Conservation (phyloP, 78 protist genomes). For the Dictyostelium firmibasis region DNA sequence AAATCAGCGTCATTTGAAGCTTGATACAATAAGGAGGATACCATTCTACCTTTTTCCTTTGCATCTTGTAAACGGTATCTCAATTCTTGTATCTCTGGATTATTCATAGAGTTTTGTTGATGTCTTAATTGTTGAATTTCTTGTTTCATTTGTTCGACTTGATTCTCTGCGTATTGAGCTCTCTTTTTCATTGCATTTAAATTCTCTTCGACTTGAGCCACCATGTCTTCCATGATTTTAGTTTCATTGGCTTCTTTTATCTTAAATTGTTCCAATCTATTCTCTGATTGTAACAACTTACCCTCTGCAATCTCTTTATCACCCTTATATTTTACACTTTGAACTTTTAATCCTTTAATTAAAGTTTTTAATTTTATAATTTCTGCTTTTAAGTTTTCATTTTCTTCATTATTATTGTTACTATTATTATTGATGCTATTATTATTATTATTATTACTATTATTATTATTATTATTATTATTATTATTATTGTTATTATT, state of each 20-base stretch:
- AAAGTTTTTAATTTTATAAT: conserved; percentile 12
- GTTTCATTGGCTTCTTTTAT: conserved; percentile 57
- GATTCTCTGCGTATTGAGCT: conserved; percentile 53
- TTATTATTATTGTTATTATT: background rate
- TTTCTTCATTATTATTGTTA: background rate
- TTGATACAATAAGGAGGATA: conserved; percentile 12
- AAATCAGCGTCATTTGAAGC: conserved; percentile 59
- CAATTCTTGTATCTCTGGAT: conserved; percentile 44
- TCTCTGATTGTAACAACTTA: conserved; percentile 8
- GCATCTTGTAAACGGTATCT: conserved; percentile 47
- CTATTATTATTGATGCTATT: background rate
- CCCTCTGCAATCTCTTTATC: conserved; percentile 32
- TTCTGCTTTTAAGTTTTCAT: conserved; percentile 35
- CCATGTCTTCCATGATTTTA: conserved; percentile 59
- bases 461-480: background rate
- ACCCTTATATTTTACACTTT: background rate
- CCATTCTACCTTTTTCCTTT: conserved; percentile 59
- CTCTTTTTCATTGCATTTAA: conserved; percentile 32
- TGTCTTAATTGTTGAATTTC: conserved; percentile 4
- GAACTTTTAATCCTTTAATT: conserved; percentile 19
- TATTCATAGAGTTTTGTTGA: background rate
- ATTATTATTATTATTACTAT: background rate
- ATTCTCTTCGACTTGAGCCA: conserved; percentile 61
- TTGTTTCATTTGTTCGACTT: conserved; percentile 46
- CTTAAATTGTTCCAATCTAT: conserved; percentile 27